A percentile compares a stretch with the other conserved stretches of the same genome.
phyloP scores from a whole-genome alignment of 1,284 basidiomycete genomes.

The Irpex rosettiformis region DNA sequence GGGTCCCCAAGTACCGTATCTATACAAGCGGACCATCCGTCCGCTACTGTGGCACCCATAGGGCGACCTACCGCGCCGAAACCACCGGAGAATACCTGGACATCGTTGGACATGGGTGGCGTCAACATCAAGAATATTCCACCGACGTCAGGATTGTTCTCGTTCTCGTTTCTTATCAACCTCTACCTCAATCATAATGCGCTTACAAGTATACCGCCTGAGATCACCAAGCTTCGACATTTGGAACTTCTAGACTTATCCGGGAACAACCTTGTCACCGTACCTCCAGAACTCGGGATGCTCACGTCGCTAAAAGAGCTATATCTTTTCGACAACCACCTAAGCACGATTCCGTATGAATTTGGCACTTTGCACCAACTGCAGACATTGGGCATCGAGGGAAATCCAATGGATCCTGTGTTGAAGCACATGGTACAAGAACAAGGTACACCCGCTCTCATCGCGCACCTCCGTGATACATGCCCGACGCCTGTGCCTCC shows the following conservation, averaged over 20 bases:
- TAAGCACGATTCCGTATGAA: slow-evolving; percentile 83
- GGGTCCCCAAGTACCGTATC: slow-evolving; percentile 35
- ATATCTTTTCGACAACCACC: slow-evolving; percentile 93
- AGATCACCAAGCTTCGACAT: slow-evolving; percentile 83
- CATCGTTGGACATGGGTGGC: slow-evolving; percentile 94
- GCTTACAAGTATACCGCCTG: slow-evolving; percentile 76
- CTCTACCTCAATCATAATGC: slow-evolving; percentile 98
- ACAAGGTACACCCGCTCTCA: slow-evolving; percentile 87
- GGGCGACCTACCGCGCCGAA: slow-evolving; percentile 50
- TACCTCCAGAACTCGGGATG: slow-evolving; percentile 92
- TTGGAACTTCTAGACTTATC: slow-evolving; percentile 92
- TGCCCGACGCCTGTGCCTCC: slow-evolving; percentile 83
- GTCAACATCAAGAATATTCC: slow-evolving; percentile 92
- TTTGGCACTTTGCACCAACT: slow-evolving; percentile 92
- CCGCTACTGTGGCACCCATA: slow-evolving; percentile 68
- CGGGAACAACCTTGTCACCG: slow-evolving; percentile 76
- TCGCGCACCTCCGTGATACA: slow-evolving; percentile 86
- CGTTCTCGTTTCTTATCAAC: slow-evolving; percentile 90
- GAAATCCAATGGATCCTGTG: slow-evolving; percentile 85
- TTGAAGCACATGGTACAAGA: slow-evolving; percentile 86
- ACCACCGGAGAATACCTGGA: slow-evolving; percentile 79
- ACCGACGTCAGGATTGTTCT: slow-evolving; percentile 79
- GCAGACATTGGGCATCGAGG: slow-evolving; percentile 92
- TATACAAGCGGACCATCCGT: slow-evolving; percentile 59
- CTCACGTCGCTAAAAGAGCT: slow-evolving; percentile 89